Evolutionary conservation across 2,329 filamentous ascomycete species (phyloP).

Genomic region (Curvularia lunata): DNA sequence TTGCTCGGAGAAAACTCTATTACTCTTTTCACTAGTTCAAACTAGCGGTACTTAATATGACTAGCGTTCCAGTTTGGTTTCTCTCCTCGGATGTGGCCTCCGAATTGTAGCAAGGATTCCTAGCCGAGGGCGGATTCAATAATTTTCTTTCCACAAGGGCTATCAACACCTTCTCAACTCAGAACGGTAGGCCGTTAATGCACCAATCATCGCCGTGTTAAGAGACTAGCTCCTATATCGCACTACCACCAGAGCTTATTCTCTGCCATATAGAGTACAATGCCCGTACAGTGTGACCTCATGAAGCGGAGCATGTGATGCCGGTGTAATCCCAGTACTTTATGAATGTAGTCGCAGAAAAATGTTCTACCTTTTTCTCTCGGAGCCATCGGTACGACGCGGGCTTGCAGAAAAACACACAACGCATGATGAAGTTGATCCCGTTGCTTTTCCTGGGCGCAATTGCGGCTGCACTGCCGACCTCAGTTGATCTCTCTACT

Average conservation of each 20-base stretch:
- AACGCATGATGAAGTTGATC: conserved; percentile 31
- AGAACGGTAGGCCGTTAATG: conserved; percentile 3
- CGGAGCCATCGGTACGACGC: background rate
- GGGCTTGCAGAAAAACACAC: background rate
- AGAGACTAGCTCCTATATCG: conserved; percentile 17
- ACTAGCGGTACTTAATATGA: background rate
- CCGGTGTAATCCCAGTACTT: conserved; percentile 6
- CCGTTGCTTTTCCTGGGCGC: conserved; percentile 27
- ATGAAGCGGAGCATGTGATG: conserved; percentile 15
- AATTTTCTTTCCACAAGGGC: background rate
- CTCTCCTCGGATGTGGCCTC: background rate
- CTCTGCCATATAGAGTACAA: background rate
- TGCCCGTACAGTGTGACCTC: conserved; percentile 9
- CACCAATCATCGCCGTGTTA: conserved; percentile 9
- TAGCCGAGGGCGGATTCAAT: conserved; percentile 9
- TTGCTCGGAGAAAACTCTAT: background rate
- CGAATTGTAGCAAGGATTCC: conserved; percentile 5
- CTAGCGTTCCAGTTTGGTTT: conserved; percentile 1
- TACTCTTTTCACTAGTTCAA: background rate
- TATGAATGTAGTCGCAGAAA: background rate
- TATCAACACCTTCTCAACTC: background rate
- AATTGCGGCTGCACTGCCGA: conserved; percentile 30
- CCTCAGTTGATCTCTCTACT: conserved; percentile 18
- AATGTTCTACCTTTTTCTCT: background rate
- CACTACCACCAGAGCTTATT: conserved; percentile 16